Conservation (phyloP, 257 asterid genomes). For the Ilex aquifolium region DNA sequence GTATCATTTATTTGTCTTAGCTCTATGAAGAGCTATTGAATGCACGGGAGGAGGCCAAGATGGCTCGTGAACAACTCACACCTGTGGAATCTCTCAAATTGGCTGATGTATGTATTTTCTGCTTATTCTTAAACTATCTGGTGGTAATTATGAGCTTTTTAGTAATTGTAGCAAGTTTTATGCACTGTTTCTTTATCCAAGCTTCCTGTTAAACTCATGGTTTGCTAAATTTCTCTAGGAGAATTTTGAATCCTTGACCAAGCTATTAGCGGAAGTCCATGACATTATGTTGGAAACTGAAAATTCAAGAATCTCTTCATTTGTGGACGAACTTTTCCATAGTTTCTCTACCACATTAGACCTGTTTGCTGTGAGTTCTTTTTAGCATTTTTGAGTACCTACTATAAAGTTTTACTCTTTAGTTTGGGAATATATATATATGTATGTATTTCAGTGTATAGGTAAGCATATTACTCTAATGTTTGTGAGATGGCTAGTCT, state of each 20-base stretch:
- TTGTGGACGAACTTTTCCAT: slow-evolving; percentile 51
- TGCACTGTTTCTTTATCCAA: background rate
- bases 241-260: slow-evolving; percentile 33
- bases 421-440: slow-evolving; percentile 4
- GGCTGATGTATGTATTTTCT: slow-evolving; percentile 9
- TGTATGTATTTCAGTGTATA: slow-evolving; percentile 2
- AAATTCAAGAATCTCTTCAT: slow-evolving; percentile 45
- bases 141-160: background rate
- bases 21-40: slow-evolving; percentile 57
- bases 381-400: slow-evolving; percentile 16
- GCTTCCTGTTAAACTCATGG: background rate
- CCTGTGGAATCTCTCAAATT: slow-evolving; percentile 37
- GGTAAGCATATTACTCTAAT: background rate
- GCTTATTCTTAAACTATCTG: background rate
- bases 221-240: slow-evolving; percentile 42
- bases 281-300: slow-evolving; percentile 60
- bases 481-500: background rate
- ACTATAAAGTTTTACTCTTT: slow-evolving; percentile 1
- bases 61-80: slow-evolving; percentile 50
- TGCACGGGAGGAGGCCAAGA: slow-evolving; percentile 57
- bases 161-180: background rate
- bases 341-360: slow-evolving; percentile 32
- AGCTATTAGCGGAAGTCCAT: slow-evolving; percentile 41
- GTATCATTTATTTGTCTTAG: slow-evolving; percentile 32
- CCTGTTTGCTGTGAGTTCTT: slow-evolving; percentile 51